Conservation (phyloP, 1,139 yeast genomes). For the Candida labiduridarum region DNA sequence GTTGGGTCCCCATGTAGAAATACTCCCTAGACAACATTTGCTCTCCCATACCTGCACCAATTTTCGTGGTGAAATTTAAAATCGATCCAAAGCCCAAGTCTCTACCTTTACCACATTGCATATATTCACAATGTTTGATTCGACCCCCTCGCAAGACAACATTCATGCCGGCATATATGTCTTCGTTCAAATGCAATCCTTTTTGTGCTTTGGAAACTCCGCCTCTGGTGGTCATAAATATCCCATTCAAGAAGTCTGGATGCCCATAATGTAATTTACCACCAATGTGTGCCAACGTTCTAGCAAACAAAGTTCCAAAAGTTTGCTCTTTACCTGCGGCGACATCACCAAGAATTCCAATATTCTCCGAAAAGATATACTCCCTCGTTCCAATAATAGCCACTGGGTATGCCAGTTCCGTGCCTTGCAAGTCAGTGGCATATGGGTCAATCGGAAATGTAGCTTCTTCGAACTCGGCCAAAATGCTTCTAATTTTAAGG, state of each 20-base stretch:
- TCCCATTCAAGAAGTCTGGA: conserved; percentile 53
- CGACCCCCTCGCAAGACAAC: conserved; percentile 55
- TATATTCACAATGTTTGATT: conserved; percentile 57
- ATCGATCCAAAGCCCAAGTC: conserved; percentile 59
- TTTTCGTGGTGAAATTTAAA: conserved; percentile 55
- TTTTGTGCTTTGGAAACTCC: conserved; percentile 60
- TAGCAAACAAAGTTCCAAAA: conserved; percentile 56
- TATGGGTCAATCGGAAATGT: conserved; percentile 37
- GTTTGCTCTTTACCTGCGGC: conserved; percentile 64
- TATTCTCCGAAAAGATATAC: conserved; percentile 56
- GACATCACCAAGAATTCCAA: conserved; percentile 56
- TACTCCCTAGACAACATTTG: conserved; percentile 57
- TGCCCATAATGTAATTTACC: conserved; percentile 61
- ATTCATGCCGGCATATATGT: conserved; percentile 60
- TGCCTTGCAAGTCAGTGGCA: conserved; percentile 25
- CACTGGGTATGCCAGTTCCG: conserved; percentile 41
- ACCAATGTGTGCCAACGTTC: conserved; percentile 57
- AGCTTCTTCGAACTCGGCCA: conserved; percentile 54
- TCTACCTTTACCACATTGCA: conserved; percentile 61
- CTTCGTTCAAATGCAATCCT: conserved; percentile 57
- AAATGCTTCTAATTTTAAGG: conserved; percentile 51
- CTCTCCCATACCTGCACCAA: conserved; percentile 64
- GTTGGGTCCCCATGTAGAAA: conserved; percentile 49
- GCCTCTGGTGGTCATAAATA: conserved; percentile 57
- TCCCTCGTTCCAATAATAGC: conserved; percentile 60